Base-by-base conservation (phyloP, 176 grass and related monocot species). In the Oryza meyeriana region DNA sequence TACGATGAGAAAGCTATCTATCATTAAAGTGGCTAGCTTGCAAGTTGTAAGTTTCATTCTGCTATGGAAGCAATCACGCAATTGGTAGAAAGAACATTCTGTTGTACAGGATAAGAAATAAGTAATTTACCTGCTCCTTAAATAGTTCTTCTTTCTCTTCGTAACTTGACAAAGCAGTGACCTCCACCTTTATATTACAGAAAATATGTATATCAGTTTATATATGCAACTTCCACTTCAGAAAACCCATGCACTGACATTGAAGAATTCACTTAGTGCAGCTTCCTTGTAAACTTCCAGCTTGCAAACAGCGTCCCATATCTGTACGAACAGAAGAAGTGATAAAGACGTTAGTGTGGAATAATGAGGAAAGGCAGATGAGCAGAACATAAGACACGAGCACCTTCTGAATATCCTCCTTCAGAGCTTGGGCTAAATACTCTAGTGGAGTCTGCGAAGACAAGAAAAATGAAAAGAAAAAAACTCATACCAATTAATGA, bases 71-170 rank as follows among this genome's bases (percentile, higher is more conserved):
- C 24, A 17, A 48, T 48, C 14, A 48, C 4, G 16, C 16, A 89
- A 62, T 36, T 39, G 38, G 57, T 35, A 38, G 30, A 48, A 62
- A 36, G 62, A 18, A 39, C 25, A 27, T 16, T 73, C 13, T 34
- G 27, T 5, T 59, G n/a, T 12, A 64, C 36, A 58, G 16, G 41
- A 59, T 16, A 77, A 26, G n/a, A n/a, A 61, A 5, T 17, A 45
- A 81, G 36, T 62, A 52, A 8, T 59, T 77, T 87, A 98, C 95
- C 92, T 98, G 82, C n/a, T 91, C 87, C 27, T 79, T 84, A 72
- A 98, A 98, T 88, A 90, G 82, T 64, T 91, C 88, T 89, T 95
- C 92, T 36, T 87, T 98, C 55, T 91, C 90, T 91, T 98, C 92
- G 69, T 89, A 98, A 90, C 92, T 98, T 29, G 90, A 72, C 68